Conservation (phyloP, 176 grass and related monocot species). For the Aegilops bicornis region DNA sequence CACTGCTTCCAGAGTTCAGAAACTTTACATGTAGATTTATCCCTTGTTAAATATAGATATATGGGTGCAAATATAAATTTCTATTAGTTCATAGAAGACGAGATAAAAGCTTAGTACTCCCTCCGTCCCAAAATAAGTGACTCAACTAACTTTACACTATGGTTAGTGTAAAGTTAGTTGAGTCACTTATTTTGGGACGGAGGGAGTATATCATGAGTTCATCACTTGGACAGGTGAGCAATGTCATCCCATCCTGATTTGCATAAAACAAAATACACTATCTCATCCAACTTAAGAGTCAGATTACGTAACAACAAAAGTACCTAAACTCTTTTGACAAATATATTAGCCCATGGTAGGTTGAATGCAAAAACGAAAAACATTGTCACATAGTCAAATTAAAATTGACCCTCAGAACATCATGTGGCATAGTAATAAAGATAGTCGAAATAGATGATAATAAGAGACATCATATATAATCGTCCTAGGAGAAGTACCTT, state of each 20-base stretch:
- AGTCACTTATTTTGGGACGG: too few species aligned
- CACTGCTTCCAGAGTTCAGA: background rate
- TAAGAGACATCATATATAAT: background rate
- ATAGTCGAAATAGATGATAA: background rate
- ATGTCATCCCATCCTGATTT: background rate
- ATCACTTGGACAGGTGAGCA: background rate
- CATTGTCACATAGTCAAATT: background rate
- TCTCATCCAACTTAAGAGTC: background rate
- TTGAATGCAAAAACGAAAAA: background rate
- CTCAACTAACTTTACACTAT: too few species aligned
- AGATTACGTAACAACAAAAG: background rate
- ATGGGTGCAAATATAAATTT: background rate
- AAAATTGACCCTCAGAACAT: background rate
- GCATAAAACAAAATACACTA: background rate
- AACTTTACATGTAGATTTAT: background rate
- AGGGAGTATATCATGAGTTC: background rate
- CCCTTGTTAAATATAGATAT: background rate
- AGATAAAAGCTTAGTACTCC: background rate
- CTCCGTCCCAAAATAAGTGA: too few species aligned
- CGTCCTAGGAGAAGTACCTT: slow-evolving; percentile 54
- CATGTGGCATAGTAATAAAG: background rate
- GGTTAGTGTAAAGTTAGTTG: too few species aligned
- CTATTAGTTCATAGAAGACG: background rate
- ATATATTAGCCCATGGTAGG: background rate
- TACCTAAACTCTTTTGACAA: background rate